A percentile compares a stretch with the other conserved stretches of the same genome.
These are phyloP conservation scores for Isoetes taiwanensis DNA, from an alignment of 75 land plant species.

Conservation along the genomic window DNA sequence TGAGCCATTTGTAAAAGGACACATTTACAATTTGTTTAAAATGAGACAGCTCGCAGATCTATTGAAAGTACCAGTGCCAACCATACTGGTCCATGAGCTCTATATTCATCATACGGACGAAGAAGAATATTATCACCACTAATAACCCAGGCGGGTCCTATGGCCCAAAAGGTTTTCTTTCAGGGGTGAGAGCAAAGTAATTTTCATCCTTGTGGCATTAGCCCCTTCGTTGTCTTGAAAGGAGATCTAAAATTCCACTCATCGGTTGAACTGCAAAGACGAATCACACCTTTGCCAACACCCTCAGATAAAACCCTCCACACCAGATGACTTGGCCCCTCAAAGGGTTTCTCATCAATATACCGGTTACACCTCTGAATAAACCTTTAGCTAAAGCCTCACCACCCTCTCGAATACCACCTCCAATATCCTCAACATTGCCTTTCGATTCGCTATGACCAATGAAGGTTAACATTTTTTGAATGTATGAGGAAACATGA, in stretches of 20 bases:
- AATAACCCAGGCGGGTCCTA: neutral
- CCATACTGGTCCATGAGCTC: conserved; percentile 1
- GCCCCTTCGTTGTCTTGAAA: conserved; percentile 2
- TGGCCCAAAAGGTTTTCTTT: neutral
- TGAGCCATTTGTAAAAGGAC: conserved; percentile 1
- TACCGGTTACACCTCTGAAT: conserved; percentile 2
- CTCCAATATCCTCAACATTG: neutral
- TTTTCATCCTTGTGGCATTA: neutral
- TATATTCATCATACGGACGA: conserved; percentile 5
- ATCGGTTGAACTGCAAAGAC: conserved; percentile 1
- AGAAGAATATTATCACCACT: conserved; percentile 8
- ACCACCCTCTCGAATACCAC: conserved; percentile 4
- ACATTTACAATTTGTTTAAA: neutral
- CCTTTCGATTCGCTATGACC: neutral
- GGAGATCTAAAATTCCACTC: neutral
- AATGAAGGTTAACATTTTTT: neutral
- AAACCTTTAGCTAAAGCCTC: conserved; percentile 2
- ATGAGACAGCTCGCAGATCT: neutral
- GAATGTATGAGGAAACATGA: neutral
- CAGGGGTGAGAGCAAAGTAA: neutral
- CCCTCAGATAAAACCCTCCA: conserved; percentile 3
- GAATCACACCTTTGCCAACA: conserved; percentile 3
- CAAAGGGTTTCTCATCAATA: neutral
- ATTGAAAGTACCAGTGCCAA: neutral
- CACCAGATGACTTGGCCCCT: neutral